Conservation (phyloP, 441 rosid genomes). For the Adansonia madagascariensis region DNA sequence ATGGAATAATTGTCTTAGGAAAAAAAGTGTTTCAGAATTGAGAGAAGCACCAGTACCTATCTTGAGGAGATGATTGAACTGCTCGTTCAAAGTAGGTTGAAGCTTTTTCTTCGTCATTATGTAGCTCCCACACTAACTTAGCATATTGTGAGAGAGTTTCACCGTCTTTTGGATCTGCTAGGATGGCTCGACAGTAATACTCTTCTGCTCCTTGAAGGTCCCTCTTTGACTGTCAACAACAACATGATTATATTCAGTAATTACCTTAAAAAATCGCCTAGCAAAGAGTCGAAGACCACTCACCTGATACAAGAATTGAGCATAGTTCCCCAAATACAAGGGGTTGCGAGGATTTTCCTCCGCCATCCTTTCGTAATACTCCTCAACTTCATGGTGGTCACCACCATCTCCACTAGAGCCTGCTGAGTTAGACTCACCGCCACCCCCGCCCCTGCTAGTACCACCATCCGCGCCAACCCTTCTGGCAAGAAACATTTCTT, state of each 20-base stretch:
- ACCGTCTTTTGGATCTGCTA: conserved; percentile 63
- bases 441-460: conserved; percentile 15
- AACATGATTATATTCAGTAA: neutral
- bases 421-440: conserved; percentile 32
- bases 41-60: conserved; percentile 36
- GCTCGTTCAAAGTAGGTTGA: conserved; percentile 54
- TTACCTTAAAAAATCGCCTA: neutral
- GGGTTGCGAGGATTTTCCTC: conserved; percentile 59
- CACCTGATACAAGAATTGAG: conserved; percentile 58
- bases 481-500: conserved; percentile 48
- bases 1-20: neutral
- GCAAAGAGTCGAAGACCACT: neutral
- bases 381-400: conserved; percentile 44
- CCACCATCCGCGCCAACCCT: conserved; percentile 42
- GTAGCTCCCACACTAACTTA: conserved; percentile 52
- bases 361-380: conserved; percentile 55
- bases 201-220: conserved; percentile 55
- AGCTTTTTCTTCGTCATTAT: conserved; percentile 49
- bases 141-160: conserved; percentile 58
- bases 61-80: conserved; percentile 54
- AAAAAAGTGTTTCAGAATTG: too few relatives aligned
- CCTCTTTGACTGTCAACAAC: conserved; percentile 42
- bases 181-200: conserved; percentile 53
- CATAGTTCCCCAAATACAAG: conserved; percentile 61
- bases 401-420: conserved; percentile 39